Evolutionary conservation across 169 alveolate species (phyloP).

Genomic region (Ichthyophthirius multifiliis): DNA sequence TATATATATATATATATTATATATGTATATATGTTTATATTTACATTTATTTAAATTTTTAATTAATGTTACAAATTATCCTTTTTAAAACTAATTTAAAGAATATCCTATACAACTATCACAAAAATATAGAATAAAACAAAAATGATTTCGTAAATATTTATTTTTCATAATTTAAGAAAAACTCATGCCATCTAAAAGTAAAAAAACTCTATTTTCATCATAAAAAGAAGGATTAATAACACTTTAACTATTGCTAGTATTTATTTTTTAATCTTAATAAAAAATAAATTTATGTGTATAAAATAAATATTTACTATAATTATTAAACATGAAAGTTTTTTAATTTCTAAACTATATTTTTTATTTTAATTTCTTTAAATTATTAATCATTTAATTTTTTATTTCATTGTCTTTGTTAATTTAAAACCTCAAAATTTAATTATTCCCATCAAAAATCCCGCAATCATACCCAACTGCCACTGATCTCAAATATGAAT

Average conservation of each 20-base stretch:
- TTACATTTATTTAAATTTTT: neutral
- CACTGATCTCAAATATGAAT: neutral
- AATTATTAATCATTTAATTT: neutral
- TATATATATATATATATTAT: neutral
- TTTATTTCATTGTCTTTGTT: neutral
- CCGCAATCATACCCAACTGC: neutral
- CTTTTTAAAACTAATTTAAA: neutral
- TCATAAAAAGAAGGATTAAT: too few relatives aligned
- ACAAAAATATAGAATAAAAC: neutral
- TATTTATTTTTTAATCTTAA: too few relatives aligned
- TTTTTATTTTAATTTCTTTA: neutral
- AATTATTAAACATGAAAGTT: neutral
- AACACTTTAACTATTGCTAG: too few relatives aligned
- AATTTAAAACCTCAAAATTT: neutral
- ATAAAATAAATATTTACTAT: neutral
- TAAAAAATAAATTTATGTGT: neutral
- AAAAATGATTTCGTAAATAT: neutral
- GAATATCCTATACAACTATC: neutral
- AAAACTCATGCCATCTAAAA: neutral
- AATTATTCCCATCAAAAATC: neutral
- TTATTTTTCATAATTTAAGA: neutral
- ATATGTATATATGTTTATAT: neutral
- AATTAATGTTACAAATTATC: neutral
- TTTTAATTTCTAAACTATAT: neutral
- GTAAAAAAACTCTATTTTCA: neutral